Evolutionary conservation across 352 stramenopile species (phyloP).

Genomic region (Phytophthora nicotianae): DNA sequence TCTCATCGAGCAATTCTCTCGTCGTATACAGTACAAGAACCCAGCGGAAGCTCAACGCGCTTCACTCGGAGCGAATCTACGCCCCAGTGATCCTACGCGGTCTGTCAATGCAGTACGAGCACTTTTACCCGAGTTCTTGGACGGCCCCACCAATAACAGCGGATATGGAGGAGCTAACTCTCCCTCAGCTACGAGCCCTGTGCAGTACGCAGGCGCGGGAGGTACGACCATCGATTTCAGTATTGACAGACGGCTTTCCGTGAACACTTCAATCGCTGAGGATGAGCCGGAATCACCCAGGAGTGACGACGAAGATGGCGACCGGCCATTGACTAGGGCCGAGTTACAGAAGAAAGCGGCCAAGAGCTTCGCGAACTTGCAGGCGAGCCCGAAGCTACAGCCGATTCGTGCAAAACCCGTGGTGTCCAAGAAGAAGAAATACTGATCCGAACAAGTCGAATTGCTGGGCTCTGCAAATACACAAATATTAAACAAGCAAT

Average conservation of each 20-base stretch:
- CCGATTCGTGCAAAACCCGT: conserved; percentile 31
- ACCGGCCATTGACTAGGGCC: conserved; percentile 62
- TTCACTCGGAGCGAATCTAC: conserved; percentile 65
- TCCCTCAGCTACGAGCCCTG: conserved; percentile 14
- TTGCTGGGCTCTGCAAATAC: not conserved
- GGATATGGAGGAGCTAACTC: conserved; percentile 16
- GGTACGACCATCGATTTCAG: conserved; percentile 10
- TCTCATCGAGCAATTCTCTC: conserved; percentile 79
- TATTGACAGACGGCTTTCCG: conserved; percentile 16
- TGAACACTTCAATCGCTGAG: conserved; percentile 52
- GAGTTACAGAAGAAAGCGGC: conserved; percentile 68
- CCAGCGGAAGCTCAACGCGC: conserved; percentile 55
- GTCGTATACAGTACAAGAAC: conserved; percentile 72
- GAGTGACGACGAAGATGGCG: conserved; percentile 70
- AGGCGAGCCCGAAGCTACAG: conserved; percentile 55
- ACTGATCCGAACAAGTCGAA: conserved; percentile 15
- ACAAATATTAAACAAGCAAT: too few species aligned
- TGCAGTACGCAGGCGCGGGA: not conserved
- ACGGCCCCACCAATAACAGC: conserved; percentile 9
- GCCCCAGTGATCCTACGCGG: conserved; percentile 68
- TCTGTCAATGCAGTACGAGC: conserved; percentile 54
- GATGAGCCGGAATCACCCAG: conserved; percentile 45
- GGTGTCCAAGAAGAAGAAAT: conserved; percentile 51
- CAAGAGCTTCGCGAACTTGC: conserved; percentile 55
- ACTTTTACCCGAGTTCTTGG: conserved; percentile 48